Evolutionary conservation across 2,329 filamentous ascomycete genomes (phyloP).

Genomic region (Sarocladiaceae sp.): DNA sequence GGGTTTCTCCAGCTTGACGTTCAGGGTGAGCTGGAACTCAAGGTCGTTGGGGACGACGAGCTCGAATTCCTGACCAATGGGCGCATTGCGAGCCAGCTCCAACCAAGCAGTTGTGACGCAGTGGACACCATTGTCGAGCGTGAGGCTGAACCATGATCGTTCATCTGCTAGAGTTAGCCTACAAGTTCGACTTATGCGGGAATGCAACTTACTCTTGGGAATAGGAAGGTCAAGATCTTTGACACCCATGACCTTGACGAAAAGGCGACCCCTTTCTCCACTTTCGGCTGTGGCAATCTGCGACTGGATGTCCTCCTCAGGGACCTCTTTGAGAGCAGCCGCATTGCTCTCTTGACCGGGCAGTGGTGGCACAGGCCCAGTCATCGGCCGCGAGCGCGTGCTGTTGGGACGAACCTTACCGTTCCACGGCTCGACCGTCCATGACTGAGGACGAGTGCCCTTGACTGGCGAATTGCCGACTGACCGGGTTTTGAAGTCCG

Average conservation of each 20-base stretch:
- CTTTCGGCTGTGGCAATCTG: conserved; percentile 66
- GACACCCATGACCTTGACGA: conserved; percentile 98
- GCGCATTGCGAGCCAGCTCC: conserved; percentile 84
- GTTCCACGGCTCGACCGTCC: conserved; percentile 98
- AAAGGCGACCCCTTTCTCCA: conserved; percentile 83
- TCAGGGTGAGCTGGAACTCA: conserved; percentile 97
- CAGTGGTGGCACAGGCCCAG: conserved; percentile 71
- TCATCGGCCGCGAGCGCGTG: conserved; percentile 45
- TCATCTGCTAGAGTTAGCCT: conserved; percentile 58
- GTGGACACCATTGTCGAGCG: conserved; percentile 95
- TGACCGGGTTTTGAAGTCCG: conserved; percentile 52
- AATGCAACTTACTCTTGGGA: conserved; percentile 81
- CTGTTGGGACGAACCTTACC: conserved; percentile 66
- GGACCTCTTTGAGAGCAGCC: conserved; percentile 57
- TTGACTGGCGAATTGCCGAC: conserved; percentile 68
- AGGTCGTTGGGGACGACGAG: conserved; percentile 94
- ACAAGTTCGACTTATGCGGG: background rate
- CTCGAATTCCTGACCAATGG: conserved; percentile 97
- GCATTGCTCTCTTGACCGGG: conserved; percentile 85
- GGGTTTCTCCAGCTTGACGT: conserved; percentile 87
- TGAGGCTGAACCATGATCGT: conserved; percentile 90
- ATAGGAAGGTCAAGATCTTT: conserved; percentile 92
- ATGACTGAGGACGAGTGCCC: conserved; percentile 79
- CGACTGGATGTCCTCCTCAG: conserved; percentile 61
- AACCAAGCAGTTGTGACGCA: conserved; percentile 97